Base-by-base conservation (phyloP, 2,329 filamentous ascomycete genomes). In the Knoxdaviesia proteae region DNA sequence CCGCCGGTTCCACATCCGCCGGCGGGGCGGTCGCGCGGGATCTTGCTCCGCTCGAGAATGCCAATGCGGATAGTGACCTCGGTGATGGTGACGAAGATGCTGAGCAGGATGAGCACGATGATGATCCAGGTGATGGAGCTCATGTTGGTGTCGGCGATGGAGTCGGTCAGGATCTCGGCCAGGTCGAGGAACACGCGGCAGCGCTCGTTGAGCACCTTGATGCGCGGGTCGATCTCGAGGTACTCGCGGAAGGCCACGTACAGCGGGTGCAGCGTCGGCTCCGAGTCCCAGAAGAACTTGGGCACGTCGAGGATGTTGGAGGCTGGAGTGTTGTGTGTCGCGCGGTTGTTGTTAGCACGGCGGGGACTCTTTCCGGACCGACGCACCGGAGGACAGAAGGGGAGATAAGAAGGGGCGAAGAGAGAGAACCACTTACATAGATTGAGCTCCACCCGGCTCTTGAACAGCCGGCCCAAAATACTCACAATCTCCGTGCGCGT, bases 241-340 rank as follows among this genome's bases (percentile, higher is more conserved):
- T 98, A 98, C 58, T 96, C 90, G 52, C 90, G 83, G 41, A 96
- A 84, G 46, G 87, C 90, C 46, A 76, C 78, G 63, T 98, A 98
- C 32, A 98, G 76, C 0, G 90, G 90, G 56, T 94, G 84, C 0
- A 98, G 69, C 0, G 84, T 94, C 11, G 90, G 90, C 56, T 98
- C 90, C 7, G 83, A 83, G 58, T 96, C 87, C 90, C 90, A 98
- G 69, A 96, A 93, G 69, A 94, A 94, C 57, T 88, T 92, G 47
- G 88, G 88, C 1, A 92, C 84, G 58, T 94, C 87, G 45, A 94
- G 79, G 57, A 94, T 88, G 56, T 96, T 96, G 20, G 83, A 93
- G 46, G 86, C 84, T 92, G 50, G 39, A 30, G 20, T 30, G 33
- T 11, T n/a, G n/a, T 20, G 20, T 20, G 20, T 20, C 20, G 20